Base-by-base conservation (phyloP, 768 basidiomycete species). In the Rhodocollybia butyracea region DNA sequence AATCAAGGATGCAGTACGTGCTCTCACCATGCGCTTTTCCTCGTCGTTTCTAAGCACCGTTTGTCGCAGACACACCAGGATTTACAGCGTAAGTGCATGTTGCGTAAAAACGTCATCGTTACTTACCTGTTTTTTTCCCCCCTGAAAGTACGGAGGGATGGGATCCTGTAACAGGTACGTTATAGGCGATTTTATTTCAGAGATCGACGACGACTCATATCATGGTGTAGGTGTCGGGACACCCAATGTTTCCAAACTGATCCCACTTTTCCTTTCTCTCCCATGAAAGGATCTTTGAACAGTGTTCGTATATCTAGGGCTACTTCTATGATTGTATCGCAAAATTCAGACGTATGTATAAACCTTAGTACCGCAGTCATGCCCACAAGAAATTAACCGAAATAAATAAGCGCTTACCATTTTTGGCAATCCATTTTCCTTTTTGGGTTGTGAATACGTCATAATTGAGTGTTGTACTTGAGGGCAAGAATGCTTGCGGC, bases 91-190 rank as follows among this genome's bases (percentile, higher is more conserved):
- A 24, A 30, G 40, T 26, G 8, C 32, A 31, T 34, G 7, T 3
- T 30, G 30, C n/a, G 30, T 27, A 73, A 73, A 17, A 73, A 74
- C 51, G 12, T 19, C 12, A 27, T 46, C 8, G 13, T 22, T 19
- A 11, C n/a, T 13, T 4, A n/a, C 48, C 21, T 4, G 19, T 10
- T 24, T 19, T 30, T 21, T 22, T 45, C 43, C 27, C 46, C 29
- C 50, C 39, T 32, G 54, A 34, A 53, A 74, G 72, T 13, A 68
- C 70, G 2, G 64, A 60, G 12, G 75, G 75, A 34, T 76, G 74
- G 73, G 73, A 75, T 61, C 75, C 75, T 50, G 74, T 75, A 8
- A 75, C 71, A 52, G 68, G 73, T 68, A 39, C 3, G 65, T 60
- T 11, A 5, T 8, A 5, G 19, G 30, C 42, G 39, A 5, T 46